Evolutionary conservation across 495 filamentous ascomycete species (phyloP), one percentile per base, ranked within the genome.

Genomic region (Daldinia bambusicola): DNA sequence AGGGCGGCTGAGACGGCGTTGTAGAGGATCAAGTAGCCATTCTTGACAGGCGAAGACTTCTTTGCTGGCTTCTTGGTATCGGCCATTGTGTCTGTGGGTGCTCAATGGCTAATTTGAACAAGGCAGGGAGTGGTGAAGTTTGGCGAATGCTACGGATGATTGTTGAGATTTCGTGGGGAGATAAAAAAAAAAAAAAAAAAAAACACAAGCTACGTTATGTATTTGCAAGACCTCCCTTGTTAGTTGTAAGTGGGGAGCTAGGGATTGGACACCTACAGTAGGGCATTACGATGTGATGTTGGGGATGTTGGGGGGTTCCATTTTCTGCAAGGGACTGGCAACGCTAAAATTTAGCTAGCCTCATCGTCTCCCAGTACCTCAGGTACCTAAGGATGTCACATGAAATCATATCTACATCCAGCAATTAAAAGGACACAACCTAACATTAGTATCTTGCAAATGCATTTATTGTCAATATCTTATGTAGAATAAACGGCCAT

Each of bases 21-120:
- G 87, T 98, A 99, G 75, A 87, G 77, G 77, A 91, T 85, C 43
- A 98, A 88, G 82, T 97, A 97, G 72, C 77, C 81, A 55, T 80
- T 86, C 67, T 83, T 85, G 5, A 53, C 8, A 31, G 50, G 50
- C 6, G 78, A 80, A n/a, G 74, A 53, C 58, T 72, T 77, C 63
- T 63, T 71, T 31, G 52, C 56, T 40, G 74, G 71, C 48, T 76
- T 76, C 55, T 62, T 14, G n/a, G 37, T 62, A 16, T 66, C 74
- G 63, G 74, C 64, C 69, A 76, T 76, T 38, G 45, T 70, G 37
- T 12, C 34, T 55, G 40, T 55, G n/a, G 20, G 12, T 55, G 36
- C 43, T 58, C 34, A 56, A 61, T 43, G 57, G 50, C 32, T 18
- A n/a, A 8, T 14, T 20, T 18, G 4, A n/a, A 9, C 9, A 34